A percentile compares a stretch with the other conserved stretches of the same genome.
phyloP scores from a whole-genome alignment of 805 yeast species.

The Tanozyma kutaoensis region DNA sequence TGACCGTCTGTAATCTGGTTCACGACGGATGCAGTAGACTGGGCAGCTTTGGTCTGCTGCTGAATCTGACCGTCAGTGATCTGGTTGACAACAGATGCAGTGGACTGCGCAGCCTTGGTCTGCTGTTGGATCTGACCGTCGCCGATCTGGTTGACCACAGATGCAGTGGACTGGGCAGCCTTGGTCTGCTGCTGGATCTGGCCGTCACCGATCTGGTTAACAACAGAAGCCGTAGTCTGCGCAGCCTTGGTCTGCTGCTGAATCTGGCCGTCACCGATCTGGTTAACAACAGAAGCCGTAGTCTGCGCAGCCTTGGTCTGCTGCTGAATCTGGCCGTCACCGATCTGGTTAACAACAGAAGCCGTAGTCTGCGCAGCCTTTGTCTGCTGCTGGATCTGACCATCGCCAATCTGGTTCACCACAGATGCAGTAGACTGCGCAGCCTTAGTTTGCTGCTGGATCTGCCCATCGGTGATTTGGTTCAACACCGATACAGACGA shows the following conservation, averaged over 20 bases:
- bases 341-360: slow-evolving; percentile 14
- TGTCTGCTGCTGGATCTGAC: slow-evolving; percentile 6
- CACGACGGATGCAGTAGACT: slow-evolving; percentile 10
- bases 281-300: slow-evolving; percentile 33
- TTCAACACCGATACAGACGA: slow-evolving; percentile 2
- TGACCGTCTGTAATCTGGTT: slow-evolving; percentile 19
- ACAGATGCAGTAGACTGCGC: slow-evolving; percentile 5
- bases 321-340: slow-evolving; percentile 17
- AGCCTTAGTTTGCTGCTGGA: slow-evolving; percentile 5
- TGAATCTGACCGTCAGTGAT: slow-evolving; percentile 28
- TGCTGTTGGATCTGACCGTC: slow-evolving; percentile 24
- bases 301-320: slow-evolving; percentile 11
- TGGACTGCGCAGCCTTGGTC: slow-evolving; percentile 4
- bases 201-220: slow-evolving; percentile 13
- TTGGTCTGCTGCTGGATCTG: slow-evolving; percentile 13
- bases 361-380: slow-evolving; percentile 10
- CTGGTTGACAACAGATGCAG: slow-evolving; percentile 21
- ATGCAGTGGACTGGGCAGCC: no score
- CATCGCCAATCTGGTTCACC: slow-evolving; percentile 2
- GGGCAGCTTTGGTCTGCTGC: slow-evolving; percentile 6
- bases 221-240: slow-evolving; percentile 7
- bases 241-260: slow-evolving; percentile 12
- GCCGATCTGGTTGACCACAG: slow-evolving; percentile 12
- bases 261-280: slow-evolving; percentile 22
- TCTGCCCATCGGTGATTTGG: slow-evolving; percentile 7